phyloP scores from a whole-genome alignment of 176 grass and related monocot species.

The Eleusine coracana region DNA sequence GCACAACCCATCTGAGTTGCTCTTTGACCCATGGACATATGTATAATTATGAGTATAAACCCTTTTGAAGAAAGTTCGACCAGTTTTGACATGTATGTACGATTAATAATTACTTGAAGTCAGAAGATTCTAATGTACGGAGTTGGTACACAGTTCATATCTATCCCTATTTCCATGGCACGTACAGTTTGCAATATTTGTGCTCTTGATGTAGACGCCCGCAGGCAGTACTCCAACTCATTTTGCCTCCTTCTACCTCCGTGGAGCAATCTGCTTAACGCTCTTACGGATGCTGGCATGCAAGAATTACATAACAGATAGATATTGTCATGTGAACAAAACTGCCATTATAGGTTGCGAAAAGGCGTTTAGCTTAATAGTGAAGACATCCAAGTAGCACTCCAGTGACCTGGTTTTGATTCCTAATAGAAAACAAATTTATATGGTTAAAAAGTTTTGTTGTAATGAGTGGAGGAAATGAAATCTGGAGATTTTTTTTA shows the following conservation, averaged over 20 bases:
- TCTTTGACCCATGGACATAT: neutral
- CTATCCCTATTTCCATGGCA: neutral
- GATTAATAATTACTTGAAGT: too few relatives aligned
- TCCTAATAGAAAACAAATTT: too few relatives aligned
- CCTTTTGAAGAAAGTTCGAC: too few relatives aligned
- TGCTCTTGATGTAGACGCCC: neutral
- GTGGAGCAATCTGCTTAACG: slow-evolving; percentile 64
- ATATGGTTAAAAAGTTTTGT: too few relatives aligned
- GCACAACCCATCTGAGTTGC: neutral
- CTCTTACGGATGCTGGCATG: slow-evolving; percentile 64
- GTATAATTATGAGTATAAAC: neutral
- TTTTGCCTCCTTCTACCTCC: slow-evolving; percentile 42
- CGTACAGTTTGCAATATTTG: neutral
- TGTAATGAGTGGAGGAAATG: too few relatives aligned
- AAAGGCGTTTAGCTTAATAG: neutral
- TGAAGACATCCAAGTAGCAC: neutral
- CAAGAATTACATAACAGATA: neutral
- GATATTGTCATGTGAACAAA: neutral
- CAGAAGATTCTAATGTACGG: too few relatives aligned
- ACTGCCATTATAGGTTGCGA: neutral
- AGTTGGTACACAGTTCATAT: neutral
- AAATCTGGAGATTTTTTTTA: too few relatives aligned
- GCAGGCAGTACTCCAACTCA: neutral
- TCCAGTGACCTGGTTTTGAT: too few relatives aligned
- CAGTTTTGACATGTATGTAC: too few relatives aligned